Evolutionary conservation across 768 basidiomycete species (phyloP).

Genomic region (Macrolepiota fuliginosa): DNA sequence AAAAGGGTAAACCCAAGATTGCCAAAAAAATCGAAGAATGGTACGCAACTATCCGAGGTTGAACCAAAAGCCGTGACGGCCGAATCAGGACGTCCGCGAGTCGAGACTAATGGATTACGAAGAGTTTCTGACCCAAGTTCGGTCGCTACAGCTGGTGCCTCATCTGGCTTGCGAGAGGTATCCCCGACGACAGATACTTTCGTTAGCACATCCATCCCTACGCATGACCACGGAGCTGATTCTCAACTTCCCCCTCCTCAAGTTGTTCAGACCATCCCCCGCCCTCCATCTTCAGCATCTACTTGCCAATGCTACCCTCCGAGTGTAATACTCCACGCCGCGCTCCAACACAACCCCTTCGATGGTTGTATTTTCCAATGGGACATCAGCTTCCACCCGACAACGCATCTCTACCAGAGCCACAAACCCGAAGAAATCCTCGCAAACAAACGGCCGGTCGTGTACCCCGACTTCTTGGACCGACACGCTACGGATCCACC

Average conservation of each 20-base stretch:
- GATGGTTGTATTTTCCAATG: not conserved
- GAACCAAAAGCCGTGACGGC: not conserved
- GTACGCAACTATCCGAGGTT: not conserved
- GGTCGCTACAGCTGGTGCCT: not conserved
- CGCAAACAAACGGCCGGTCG: not conserved
- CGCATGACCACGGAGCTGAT: not conserved
- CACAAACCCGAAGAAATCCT: constrained; percentile 2
- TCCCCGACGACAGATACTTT: not conserved
- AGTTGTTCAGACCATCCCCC: not conserved
- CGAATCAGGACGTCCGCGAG: not conserved
- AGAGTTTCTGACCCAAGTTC: not conserved
- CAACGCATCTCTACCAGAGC: not conserved
- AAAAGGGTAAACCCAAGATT: not conserved
- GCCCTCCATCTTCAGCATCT: not conserved
- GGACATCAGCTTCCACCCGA: not conserved
- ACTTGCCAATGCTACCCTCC: not conserved
- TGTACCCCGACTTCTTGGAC: not conserved
- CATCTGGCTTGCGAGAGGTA: not conserved
- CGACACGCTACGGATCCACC: constrained; percentile 3
- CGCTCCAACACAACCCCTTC: constrained; percentile 2
- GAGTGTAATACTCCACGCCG: not conserved
- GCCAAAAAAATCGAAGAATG: not conserved
- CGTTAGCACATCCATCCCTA: not conserved
- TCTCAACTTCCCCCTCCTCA: not conserved
- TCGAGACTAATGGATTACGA: not conserved